Conservation (phyloP, 1,284 basidiomycete species). For the Cryptococcus deneoformans region DNA sequence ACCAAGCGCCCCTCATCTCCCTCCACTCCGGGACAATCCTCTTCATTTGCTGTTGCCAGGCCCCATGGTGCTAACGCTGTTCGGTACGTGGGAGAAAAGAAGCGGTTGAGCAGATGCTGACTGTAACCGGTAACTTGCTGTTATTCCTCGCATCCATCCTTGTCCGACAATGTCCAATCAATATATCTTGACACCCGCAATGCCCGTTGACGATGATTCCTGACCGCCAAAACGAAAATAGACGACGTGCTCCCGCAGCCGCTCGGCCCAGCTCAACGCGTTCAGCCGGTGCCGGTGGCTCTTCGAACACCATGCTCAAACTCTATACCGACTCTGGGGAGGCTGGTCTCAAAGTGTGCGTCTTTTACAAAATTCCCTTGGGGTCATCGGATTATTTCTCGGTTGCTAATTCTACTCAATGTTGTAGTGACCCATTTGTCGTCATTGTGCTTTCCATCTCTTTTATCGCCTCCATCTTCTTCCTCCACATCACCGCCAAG, state of each 20-base stretch:
- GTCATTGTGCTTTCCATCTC: conserved; percentile 95
- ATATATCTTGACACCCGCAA: neutral
- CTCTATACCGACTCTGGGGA: conserved; percentile 95
- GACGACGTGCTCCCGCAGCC: conserved; percentile 73
- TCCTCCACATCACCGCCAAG: conserved; percentile 97
- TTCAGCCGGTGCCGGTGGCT: conserved; percentile 93
- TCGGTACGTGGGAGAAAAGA: conserved; percentile 25
- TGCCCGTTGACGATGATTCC: neutral
- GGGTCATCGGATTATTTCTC: neutral
- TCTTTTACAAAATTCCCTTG: neutral
- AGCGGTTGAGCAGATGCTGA: neutral
- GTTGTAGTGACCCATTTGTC: conserved; percentile 87
- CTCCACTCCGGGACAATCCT: conserved; percentile 26
- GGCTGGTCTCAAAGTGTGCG: conserved; percentile 88
- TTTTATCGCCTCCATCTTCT: conserved; percentile 98
- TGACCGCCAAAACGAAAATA: conserved; percentile 37
- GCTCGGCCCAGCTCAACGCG: conserved; percentile 83
- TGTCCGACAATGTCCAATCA: neutral
- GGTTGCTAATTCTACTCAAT: conserved; percentile 4
- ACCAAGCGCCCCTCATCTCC: conserved; percentile 42
- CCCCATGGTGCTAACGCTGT: conserved; percentile 47
- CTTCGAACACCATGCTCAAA: conserved; percentile 96
- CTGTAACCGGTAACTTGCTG: too few species aligned
- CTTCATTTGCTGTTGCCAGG: conserved; percentile 42
- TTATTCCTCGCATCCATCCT: neutral